phyloP scores from a whole-genome alignment of 2,329 filamentous ascomycete genomes.

The Dendrostoma leiphaemia region DNA sequence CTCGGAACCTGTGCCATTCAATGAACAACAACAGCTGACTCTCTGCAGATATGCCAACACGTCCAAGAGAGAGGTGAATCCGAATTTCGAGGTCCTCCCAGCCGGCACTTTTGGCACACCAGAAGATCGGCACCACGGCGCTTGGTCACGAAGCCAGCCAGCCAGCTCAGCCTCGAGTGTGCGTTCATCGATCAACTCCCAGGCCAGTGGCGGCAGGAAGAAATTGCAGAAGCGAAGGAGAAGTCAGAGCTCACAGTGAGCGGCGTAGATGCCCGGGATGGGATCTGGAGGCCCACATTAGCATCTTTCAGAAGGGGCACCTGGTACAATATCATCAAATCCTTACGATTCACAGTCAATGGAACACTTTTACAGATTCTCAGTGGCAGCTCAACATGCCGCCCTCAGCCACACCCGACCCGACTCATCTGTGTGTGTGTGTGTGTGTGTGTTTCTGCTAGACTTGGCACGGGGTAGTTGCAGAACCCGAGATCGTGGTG shows the following conservation, averaged over 20 bases:
- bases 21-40: background rate
- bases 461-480: too few relatives aligned
- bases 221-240: constrained; percentile 14
- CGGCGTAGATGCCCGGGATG: too few relatives aligned
- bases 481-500: too few relatives aligned
- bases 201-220: constrained; percentile 4
- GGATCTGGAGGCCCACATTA: too few relatives aligned
- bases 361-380: background rate
- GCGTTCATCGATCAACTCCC: constrained; percentile 11
- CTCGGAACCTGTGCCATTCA: constrained; percentile 21
- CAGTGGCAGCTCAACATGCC: too few relatives aligned
- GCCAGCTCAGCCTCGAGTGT: background rate
- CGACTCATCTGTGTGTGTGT: too few relatives aligned
- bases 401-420: too few relatives aligned
- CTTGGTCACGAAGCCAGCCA: background rate
- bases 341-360: too few relatives aligned
- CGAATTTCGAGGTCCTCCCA: constrained; percentile 37
- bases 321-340: too few relatives aligned
- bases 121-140: constrained; percentile 1
- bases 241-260: constrained; percentile 3
- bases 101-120: constrained; percentile 33
- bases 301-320: too few relatives aligned
- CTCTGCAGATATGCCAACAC: constrained; percentile 29
- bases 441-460: too few relatives aligned
- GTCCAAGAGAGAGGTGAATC: constrained; percentile 33